Evolutionary conservation across 805 yeast genomes (phyloP).

Genomic region (Pichia paraexigua): DNA sequence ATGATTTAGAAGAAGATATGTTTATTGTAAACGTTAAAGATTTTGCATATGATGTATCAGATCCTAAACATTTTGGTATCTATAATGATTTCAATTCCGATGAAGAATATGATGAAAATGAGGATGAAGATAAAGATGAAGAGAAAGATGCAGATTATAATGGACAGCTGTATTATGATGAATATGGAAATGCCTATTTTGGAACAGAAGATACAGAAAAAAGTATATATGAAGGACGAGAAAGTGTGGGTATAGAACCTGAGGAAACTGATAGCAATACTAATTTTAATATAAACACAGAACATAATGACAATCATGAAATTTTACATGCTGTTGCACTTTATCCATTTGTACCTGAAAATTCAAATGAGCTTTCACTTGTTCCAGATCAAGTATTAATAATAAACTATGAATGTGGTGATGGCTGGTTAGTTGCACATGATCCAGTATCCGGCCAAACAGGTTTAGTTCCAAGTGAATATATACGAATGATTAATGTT

Average conservation of each 20-base stretch:
- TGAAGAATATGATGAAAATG: slow-evolving; percentile 18
- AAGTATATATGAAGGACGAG: background rate
- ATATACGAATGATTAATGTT: slow-evolving; percentile 47
- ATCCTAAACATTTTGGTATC: slow-evolving; percentile 64
- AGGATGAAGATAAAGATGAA: slow-evolving; percentile 14
- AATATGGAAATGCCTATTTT: background rate
- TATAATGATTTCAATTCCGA: background rate
- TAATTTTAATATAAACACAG: background rate
- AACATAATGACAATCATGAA: slow-evolving; percentile 11
- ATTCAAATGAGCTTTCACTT: slow-evolving; percentile 81
- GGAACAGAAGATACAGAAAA: background rate
- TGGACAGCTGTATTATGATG: background rate
- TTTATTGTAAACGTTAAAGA: slow-evolving; percentile 42
- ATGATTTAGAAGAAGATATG: background rate
- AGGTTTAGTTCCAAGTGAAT: slow-evolving; percentile 93
- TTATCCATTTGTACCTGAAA: slow-evolving; percentile 87
- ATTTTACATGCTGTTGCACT: slow-evolving; percentile 62
- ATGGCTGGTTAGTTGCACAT: slow-evolving; percentile 96
- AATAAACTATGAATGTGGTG: slow-evolving; percentile 89
- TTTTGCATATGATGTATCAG: slow-evolving; percentile 65
- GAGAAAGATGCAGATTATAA: slow-evolving; percentile 12
- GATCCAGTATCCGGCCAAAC: slow-evolving; percentile 70
- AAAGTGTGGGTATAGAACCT: background rate
- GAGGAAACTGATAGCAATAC: background rate
- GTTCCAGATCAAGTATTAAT: slow-evolving; percentile 76